Evolutionary conservation across 2,329 filamentous ascomycete species (phyloP).

Genomic region (Hymenoscyphus occultus): DNA sequence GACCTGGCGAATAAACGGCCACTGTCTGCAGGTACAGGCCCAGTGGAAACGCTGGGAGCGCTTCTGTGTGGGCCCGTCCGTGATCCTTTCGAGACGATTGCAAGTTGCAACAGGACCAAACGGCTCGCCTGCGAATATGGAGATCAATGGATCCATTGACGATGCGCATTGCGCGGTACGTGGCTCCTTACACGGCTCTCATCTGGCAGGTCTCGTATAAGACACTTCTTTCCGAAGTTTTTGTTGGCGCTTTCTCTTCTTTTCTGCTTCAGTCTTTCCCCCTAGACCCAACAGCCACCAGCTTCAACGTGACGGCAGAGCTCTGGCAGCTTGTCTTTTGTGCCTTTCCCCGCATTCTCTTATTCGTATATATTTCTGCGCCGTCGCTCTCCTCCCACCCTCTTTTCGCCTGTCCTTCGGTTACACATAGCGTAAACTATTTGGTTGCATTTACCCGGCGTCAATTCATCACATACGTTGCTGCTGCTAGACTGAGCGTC

Average conservation of each 20-base stretch:
- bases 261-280: slow-evolving; percentile 31
- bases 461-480: slow-evolving; percentile 24
- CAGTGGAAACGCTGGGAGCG: slow-evolving; percentile 24
- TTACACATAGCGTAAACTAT: slow-evolving; percentile 23
- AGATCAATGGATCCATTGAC: slow-evolving; percentile 20
- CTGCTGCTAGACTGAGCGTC: slow-evolving; percentile 31
- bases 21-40: slow-evolving; percentile 2
- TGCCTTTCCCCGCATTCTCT: slow-evolving; percentile 26
- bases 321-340: slow-evolving; percentile 44
- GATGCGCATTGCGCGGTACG: slow-evolving; percentile 1
- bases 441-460: slow-evolving; percentile 16
- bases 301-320: slow-evolving; percentile 39
- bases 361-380: slow-evolving; percentile 24
- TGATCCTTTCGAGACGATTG: slow-evolving; percentile 23
- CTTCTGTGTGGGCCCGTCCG: slow-evolving; percentile 29
- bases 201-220: slow-evolving; percentile 19
- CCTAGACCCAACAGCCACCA: slow-evolving; percentile 30
- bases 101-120: slow-evolving; percentile 19
- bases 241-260: slow-evolving; percentile 11
- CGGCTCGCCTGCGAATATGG: slow-evolving; percentile 28
- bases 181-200: background rate
- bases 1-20: background rate
- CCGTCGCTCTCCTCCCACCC: background rate
- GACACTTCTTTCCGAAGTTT: slow-evolving; percentile 15
- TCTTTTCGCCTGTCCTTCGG: slow-evolving; percentile 20